Evolutionary conservation across 2,329 filamentous ascomycete species (phyloP).

Genomic region (Tolypocladium tundrense): DNA sequence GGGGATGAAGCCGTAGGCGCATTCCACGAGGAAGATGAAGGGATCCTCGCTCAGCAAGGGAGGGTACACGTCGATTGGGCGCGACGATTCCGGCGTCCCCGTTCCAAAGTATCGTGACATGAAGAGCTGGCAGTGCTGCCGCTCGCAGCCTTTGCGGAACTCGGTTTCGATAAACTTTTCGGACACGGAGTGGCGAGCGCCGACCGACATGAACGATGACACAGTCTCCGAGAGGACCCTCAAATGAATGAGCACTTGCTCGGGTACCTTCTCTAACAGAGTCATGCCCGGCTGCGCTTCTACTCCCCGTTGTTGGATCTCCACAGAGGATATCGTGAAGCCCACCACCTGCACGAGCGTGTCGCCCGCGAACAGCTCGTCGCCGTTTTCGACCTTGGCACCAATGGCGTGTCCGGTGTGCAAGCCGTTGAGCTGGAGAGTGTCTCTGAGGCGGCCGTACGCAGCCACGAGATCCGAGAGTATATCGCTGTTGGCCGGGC

Average conservation of each 20-base stretch:
- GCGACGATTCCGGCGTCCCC: slow-evolving; percentile 27
- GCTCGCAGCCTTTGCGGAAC: slow-evolving; percentile 55
- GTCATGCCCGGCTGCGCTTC: slow-evolving; percentile 64
- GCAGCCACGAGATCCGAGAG: slow-evolving; percentile 47
- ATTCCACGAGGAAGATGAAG: slow-evolving; percentile 75
- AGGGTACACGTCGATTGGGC: slow-evolving; percentile 34
- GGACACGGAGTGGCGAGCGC: slow-evolving; percentile 51
- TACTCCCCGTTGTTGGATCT: slow-evolving; percentile 84
- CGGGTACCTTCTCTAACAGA: slow-evolving; percentile 73
- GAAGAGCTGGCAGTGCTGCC: slow-evolving; percentile 70
- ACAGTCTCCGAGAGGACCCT: slow-evolving; percentile 83
- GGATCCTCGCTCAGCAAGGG: slow-evolving; percentile 60
- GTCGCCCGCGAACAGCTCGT: slow-evolving; percentile 44
- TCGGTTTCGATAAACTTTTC: slow-evolving; percentile 55
- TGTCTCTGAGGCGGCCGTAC: slow-evolving; percentile 51
- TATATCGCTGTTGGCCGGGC: slow-evolving; percentile 12
- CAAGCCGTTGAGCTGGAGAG: slow-evolving; percentile 45
- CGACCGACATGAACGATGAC: slow-evolving; percentile 71
- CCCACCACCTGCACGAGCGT: slow-evolving; percentile 59
- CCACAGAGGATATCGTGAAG: slow-evolving; percentile 75
- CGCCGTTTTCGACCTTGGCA: slow-evolving; percentile 17
- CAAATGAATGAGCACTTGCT: slow-evolving; percentile 75
- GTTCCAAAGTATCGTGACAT: slow-evolving; percentile 43
- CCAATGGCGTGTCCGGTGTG: slow-evolving; percentile 25
- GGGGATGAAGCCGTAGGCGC: slow-evolving; percentile 58